These are phyloP conservation scores for Linaria vulgaris DNA, from an alignment of 257 asterid species.

Conservation along the genomic window DNA sequence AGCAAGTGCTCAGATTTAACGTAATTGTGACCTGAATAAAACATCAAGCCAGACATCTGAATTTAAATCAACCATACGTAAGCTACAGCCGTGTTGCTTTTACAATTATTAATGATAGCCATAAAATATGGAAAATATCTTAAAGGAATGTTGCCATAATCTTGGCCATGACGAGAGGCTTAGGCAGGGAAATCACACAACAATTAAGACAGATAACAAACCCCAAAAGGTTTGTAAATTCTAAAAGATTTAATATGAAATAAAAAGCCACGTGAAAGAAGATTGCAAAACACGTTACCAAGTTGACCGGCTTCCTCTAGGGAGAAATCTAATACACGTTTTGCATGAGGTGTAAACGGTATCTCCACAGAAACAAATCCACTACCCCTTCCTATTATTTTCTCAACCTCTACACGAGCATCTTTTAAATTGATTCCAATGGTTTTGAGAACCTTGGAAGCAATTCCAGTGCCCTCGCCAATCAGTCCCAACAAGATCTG, in stretches of 20 bases:
- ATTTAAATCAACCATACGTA: constrained; percentile 8
- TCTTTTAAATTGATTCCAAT: constrained; percentile 97
- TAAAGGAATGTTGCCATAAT: no score
- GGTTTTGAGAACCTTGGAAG: constrained; percentile 96
- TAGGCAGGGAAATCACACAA: neutral
- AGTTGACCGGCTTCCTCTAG: constrained; percentile 98
- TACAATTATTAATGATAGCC: neutral
- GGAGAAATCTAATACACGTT: constrained; percentile 91
- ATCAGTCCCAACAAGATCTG: constrained; percentile 92
- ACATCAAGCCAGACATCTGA: neutral
- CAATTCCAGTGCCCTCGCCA: constrained; percentile 99
- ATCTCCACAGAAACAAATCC: constrained; percentile 99
- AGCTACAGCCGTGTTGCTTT: constrained; percentile 9
- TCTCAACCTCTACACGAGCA: constrained; percentile 98
- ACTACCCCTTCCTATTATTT: constrained; percentile 95
- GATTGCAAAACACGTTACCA: constrained; percentile 51
- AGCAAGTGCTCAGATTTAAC: constrained; percentile 98
- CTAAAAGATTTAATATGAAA: constrained; percentile 5
- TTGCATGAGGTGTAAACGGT: constrained; percentile 98
- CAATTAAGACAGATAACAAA: constrained; percentile 9
- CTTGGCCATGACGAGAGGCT: neutral
- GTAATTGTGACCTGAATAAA: constrained; percentile 85
- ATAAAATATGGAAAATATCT: no score
- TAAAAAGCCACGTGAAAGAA: neutral
- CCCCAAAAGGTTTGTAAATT: neutral